Base-by-base conservation (phyloP, 169 alveolate genomes). In the Ichthyophthirius multifiliis region DNA sequence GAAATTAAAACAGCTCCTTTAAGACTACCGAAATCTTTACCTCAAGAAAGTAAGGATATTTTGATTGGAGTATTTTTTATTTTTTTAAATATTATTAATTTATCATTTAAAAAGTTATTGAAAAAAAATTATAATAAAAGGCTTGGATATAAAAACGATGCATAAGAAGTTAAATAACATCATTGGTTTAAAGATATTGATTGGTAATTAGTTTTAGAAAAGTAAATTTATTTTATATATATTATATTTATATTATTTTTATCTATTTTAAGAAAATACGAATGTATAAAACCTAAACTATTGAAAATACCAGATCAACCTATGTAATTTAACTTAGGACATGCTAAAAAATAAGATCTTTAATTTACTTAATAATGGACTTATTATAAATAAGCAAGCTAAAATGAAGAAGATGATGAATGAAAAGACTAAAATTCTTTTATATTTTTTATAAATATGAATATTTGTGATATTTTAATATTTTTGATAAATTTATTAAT, bases 81-180 rank as follows among this genome's bases (percentile, higher is more conserved):
- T 0, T 46, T 46, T 1, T 13, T 4, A 1, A 0, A 46, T 16
- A 4, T 44, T 2, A 44, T 44, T n/a, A 46, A 46, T 12, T 20
- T 46, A 20, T 46, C 16, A 46, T 46, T 46, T 12, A 13, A 46
- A 46, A 12, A 74, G 83, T 45, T 90, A n/a, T 45, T 87, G 39
- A 83, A 46, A 48, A 86, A 64, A 39, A 85, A 85, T 62, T 89
- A 92, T n/a, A 41, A 65, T 10, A 78, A 74, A 48, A 85, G 96
- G 74, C 84, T 90, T 31, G 95, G 95, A 3, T 67, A 64, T 65
- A 45, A 64, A n/a, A 74, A 77, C 35, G 96, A 92, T 37, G 85
- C 90, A 39, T 76, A 83, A 34, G 95, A 94, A 64, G 87, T 94
- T n/a, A 89, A 88, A 74, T 71, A 84, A 30, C 96, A 92, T 86